Conservation (phyloP, 2,329 filamentous ascomycete species). For the Uncinocarpus reesii region DNA sequence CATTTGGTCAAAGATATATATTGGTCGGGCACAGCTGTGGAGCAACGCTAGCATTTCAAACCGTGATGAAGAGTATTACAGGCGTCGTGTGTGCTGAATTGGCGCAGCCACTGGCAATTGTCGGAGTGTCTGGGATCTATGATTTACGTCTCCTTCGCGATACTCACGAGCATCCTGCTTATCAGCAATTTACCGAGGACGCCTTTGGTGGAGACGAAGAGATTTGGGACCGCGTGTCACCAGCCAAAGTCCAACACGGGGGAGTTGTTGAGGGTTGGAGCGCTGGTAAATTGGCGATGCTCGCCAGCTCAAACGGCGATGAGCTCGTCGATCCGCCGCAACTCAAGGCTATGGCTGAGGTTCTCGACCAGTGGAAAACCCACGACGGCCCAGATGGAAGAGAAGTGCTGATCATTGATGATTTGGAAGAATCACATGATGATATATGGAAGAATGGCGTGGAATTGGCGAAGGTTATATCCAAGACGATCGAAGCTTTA, state of each 20-base stretch:
- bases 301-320: constrained; percentile 36
- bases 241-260: constrained; percentile 25
- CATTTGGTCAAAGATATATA: constrained; percentile 33
- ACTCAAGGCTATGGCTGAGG: constrained; percentile 38
- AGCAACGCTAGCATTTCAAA: constrained; percentile 38
- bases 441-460: constrained; percentile 35
- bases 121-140: constrained; percentile 39
- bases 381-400: constrained; percentile 32
- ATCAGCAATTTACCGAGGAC: constrained; percentile 33
- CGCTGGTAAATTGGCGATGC: constrained; percentile 28
- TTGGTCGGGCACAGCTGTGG: constrained; percentile 41
- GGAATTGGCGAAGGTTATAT: constrained; percentile 32
- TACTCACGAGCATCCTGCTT: constrained; percentile 25
- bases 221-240: constrained; percentile 33
- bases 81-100: constrained; percentile 10
- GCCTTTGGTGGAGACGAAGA: constrained; percentile 34
- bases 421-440: constrained; percentile 33
- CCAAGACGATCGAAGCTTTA: constrained; percentile 26
- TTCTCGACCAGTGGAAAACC: constrained; percentile 44
- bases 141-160: constrained; percentile 32
- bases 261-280: constrained; percentile 29
- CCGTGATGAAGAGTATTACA: constrained; percentile 28
- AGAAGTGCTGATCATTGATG: constrained; percentile 30
- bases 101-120: constrained; percentile 29
- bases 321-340: constrained; percentile 33